Evolutionary conservation across 2,329 filamentous ascomycete species (phyloP).

Genomic region (Nigrospora sphaerica): DNA sequence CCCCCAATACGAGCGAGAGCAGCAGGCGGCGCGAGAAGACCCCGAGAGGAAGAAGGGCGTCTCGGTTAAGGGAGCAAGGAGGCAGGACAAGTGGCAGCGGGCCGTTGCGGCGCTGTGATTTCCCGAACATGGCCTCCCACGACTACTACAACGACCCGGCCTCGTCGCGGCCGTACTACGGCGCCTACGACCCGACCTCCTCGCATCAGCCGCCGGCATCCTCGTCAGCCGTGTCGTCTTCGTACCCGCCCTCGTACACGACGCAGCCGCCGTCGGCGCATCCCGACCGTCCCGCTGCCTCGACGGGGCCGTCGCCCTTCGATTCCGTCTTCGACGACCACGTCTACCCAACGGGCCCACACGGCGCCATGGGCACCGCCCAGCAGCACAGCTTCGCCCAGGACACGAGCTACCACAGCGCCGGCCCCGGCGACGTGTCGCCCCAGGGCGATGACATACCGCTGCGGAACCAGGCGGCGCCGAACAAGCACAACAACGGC

Average conservation of each 20-base stretch:
- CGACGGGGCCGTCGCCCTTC: conserved; percentile 46
- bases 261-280: conserved; percentile 22
- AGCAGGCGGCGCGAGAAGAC: too few species aligned
- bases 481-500: conserved; percentile 24
- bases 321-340: conserved; percentile 63
- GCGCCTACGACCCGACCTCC: conserved; percentile 24
- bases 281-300: conserved; percentile 19
- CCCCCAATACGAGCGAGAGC: too few species aligned
- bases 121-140: conserved; percentile 50
- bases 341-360: conserved; percentile 50
- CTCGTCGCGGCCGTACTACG: conserved; percentile 29
- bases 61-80: too few species aligned
- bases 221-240: conserved; percentile 34
- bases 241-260: conserved; percentile 36
- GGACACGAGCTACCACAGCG: conserved; percentile 52
- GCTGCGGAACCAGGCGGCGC: conserved; percentile 42
- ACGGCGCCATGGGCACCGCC: conserved; percentile 20
- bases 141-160: conserved; percentile 54
- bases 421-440: conserved; percentile 28
- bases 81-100: too few species aligned
- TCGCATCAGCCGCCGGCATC: conserved; percentile 15
- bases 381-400: conserved; percentile 37
- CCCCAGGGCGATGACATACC: conserved; percentile 48
- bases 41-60: too few species aligned
- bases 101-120: too few species aligned